Evolutionary conservation across 1,284 basidiomycete genomes (phyloP), one percentile per base, ranked within the genome.

Genomic region (Trichosporon sp.): DNA sequence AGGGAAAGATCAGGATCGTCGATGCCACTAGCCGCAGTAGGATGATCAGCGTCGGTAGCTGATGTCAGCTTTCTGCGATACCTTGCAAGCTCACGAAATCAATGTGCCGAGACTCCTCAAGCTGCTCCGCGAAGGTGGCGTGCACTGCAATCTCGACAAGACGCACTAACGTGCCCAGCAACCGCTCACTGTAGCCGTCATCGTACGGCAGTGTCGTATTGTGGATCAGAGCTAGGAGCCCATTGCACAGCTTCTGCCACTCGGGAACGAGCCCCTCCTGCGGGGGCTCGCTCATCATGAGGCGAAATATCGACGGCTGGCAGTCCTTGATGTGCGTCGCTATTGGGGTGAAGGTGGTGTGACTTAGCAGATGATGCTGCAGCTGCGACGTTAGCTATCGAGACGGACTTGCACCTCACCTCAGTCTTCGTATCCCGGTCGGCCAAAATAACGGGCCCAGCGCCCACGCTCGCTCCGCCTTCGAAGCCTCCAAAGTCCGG

Each of bases 311-410:
- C 1, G 78, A 76, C 10, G 79, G 76, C 67, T 75, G 72, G 56
- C 68, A 21, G 54, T 68, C 68, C 51, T 65, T 64, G 11, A 31
- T 32, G 32, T 56, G 19, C 2, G 40, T 48, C 46, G 77, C 75
- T 26, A 78, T 68, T 1, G 73, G 54, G 1, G 77, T 78, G 7
- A 74, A 48, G 0, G 75, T 65, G 7, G 72, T 63, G 67, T 81
- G 76, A 38, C 76, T 77, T 65, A 81, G 74, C 1, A 83, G 65
- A 64, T 81, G 79, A 66, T 80, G 76, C n/a, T 78, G 67, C 0
- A 83, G 71, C 80, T 82, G 59, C 11, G 2, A 10, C 43, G 6
- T 46, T 12, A 71, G 70, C 43, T 3, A 3, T 40, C 16, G n/a
- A 5, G 4, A 4, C 26, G 26, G 26, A 4, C 16, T 63, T 16